These are phyloP conservation scores for Pseudocercospora musae DNA, from an alignment of 2,329 filamentous ascomycete species.

Conservation along the genomic window DNA sequence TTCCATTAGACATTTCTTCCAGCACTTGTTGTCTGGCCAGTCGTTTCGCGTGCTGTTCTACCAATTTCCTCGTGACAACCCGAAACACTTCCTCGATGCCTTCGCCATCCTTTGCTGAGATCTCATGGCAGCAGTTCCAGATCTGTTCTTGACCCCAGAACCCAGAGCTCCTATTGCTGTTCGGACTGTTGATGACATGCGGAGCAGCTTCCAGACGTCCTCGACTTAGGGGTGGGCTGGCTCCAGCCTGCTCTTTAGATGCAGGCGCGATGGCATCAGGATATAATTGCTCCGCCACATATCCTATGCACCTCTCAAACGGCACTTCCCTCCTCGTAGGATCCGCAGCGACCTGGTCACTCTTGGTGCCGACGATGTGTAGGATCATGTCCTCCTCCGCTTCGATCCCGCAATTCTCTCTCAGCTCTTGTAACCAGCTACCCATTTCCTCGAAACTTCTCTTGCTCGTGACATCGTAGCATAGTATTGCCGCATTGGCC, in stretches of 20 bases:
- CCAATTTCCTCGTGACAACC: conserved; percentile 78
- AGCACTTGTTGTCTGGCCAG: conserved; percentile 50
- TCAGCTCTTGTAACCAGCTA: conserved; percentile 62
- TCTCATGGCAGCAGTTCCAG: conserved; percentile 97
- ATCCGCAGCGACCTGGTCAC: conserved; percentile 83
- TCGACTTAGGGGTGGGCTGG: conserved; percentile 28
- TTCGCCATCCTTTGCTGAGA: conserved; percentile 89
- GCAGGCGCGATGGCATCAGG: conserved; percentile 41
- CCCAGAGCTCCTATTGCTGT: conserved; percentile 59
- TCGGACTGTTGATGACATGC: conserved; percentile 37
- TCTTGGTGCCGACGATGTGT: conserved; percentile 93
- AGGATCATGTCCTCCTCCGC: conserved; percentile 67
- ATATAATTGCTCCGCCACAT: conserved; percentile 86
- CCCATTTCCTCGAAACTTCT: conserved; percentile 89
- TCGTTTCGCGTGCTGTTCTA: conserved; percentile 65
- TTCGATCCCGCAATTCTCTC: conserved; percentile 37
- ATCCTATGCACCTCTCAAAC: conserved; percentile 93
- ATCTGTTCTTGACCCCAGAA: conserved; percentile 84
- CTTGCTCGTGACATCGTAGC: conserved; percentile 89
- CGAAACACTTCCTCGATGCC: conserved; percentile 96
- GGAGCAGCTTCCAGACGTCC: conserved; percentile 47
- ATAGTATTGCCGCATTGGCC: conserved; percentile 88
- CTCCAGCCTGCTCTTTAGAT: neutral
- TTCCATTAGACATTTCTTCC: conserved; percentile 38
- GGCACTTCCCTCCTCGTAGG: conserved; percentile 77